phyloP scores from a whole-genome alignment of 805 yeast species.

The Candida montana region DNA sequence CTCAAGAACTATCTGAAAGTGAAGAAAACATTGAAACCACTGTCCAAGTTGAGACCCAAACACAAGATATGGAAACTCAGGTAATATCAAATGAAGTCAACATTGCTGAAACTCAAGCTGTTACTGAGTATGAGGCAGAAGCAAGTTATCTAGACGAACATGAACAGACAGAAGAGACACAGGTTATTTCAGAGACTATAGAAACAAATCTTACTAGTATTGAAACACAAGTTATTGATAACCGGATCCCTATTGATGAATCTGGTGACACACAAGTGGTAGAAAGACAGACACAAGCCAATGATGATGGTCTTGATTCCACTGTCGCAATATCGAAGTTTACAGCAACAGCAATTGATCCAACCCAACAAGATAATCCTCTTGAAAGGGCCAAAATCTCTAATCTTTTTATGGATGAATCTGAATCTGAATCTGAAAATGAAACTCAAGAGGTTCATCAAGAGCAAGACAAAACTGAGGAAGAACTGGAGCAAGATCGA shows the following conservation, averaged over 20 bases:
- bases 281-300: background rate
- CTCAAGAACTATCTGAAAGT: background rate
- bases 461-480: background rate
- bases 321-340: background rate
- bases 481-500: constrained; percentile 4
- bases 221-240: constrained; percentile 1
- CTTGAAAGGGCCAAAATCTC: no score
- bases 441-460: background rate
- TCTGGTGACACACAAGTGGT: background rate
- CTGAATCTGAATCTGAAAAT: constrained; percentile 9
- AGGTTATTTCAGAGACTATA: no score
- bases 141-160: no score
- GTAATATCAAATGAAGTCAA: background rate
- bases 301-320: no score
- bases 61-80: background rate
- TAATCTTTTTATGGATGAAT: constrained; percentile 18
- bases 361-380: background rate
- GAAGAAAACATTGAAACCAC: background rate
- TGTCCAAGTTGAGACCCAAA: background rate
- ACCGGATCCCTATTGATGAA: background rate
- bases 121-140: no score
- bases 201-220: no score
- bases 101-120: background rate
- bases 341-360: background rate
- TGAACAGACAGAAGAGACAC: no score